Evolutionary conservation across 2,329 filamentous ascomycete genomes (phyloP), one percentile per base, ranked within the genome.

Genomic region (Colletotrichum somersetense): DNA sequence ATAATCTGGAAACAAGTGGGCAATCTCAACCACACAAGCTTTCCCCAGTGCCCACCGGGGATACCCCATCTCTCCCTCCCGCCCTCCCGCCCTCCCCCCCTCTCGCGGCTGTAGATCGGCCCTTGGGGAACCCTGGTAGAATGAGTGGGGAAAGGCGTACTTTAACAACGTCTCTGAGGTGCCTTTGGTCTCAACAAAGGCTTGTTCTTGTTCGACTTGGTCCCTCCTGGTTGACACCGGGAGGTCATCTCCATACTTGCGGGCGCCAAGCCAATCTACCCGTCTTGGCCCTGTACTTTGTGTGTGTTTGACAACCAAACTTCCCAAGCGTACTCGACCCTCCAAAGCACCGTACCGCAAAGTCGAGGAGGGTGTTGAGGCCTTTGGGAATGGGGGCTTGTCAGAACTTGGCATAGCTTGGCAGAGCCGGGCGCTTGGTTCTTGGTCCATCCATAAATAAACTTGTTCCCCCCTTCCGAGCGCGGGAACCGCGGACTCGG

Each of bases 111-210:
- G 33, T 20, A n/a, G 35, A 40, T 52, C 11, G 26, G n/a, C 30
- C 18, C 53, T 18, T 61, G 48, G 44, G 18, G 23, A n/a, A 55
- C 35, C 53, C 46, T 20, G 42, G 42, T 20, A 44, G 42, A 20
- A 7, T 4, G 42, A 7, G 16, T 8, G 18, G 42, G 42, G 18
- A 5, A 5, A 40, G 5, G 40, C 6, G 46, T 35, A n/a, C 5
- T 18, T 46, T 46, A n/a, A 20, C 35, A 26, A 53, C 48, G 50
- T 20, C 46, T 59, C 63, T 69, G 70, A 69, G 18, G 55, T 69
- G 70, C 30, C 53, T 72, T 50, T 55, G 53, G 69, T 72, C 70
- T 69, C 69, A 65, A 55, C 26, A 30, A 30, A 55, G 3, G 44
- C 14, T 30, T 40, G 44, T 53, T 6, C 44, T 30, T 33, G 44